Base-by-base conservation (phyloP, 2,329 filamentous ascomycete genomes). In the Cladosporium velox region DNA sequence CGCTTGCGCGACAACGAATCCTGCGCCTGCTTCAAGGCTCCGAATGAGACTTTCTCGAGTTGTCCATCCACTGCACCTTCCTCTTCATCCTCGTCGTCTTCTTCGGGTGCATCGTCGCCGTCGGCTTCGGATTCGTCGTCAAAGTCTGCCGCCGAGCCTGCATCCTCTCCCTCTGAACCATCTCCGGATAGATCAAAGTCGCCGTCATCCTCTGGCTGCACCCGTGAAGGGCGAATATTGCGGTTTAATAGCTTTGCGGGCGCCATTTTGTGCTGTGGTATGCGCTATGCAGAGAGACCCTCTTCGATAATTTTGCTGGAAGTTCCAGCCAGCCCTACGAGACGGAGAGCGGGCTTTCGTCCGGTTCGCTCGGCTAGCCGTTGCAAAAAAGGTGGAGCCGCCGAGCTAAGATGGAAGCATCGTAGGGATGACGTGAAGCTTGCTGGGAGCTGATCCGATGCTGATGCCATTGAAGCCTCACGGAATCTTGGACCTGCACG, bases 1-100 rank as follows among this genome's bases (percentile, higher is more conserved):
- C 77, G 79, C 76, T 80, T 81, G 68, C 76, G 72, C 49, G 67
- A 70, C 35, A 96, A 79, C 0, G 88, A 86, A 47, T 89, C 89
- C 80, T 96, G 92, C 1, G 93, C 93, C 82, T 92, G 91, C 70
- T 91, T 92, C 49, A 97, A 83, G n/a, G 91, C 91, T 69, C 93
- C 93, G 74, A 98, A 97, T 28, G 93, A 95, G 70, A 97, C 87
- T 67, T 82, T 84, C 72, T 81, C 83, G 66, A 89, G 78, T 38
- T 80, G 76, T 15, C 79, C 76, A 59, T 81, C 74, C 35, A 59
- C 38, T 28, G 81, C 78, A 64, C 82, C 77, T 2, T 77, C 76
- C 47, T 78, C 76, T 30, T 81, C 77, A 24, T 76, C 77, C 15
- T 78, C 74, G 41, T 72, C 74, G n/a, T 78, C 75, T 10, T 78